These are phyloP conservation scores for Clarireedia monteithiana DNA, from an alignment of 2,329 filamentous ascomycete genomes.

Conservation along the genomic window DNA sequence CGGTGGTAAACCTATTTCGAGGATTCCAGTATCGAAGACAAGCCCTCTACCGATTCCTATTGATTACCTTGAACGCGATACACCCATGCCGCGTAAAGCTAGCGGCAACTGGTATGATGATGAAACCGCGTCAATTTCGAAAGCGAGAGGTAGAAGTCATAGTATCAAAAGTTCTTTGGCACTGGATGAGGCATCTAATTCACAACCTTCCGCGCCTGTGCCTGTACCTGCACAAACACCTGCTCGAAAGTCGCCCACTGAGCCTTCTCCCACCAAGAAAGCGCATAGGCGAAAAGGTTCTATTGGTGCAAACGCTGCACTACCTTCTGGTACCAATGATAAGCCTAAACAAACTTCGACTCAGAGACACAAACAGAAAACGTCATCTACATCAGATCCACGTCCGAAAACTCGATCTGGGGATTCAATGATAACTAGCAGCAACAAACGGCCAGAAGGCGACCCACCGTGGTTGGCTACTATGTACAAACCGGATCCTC, in stretches of 20 bases:
- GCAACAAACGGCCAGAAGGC: slow-evolving; percentile 68
- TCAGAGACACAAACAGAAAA: slow-evolving; percentile 48
- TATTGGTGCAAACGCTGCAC: slow-evolving; percentile 2
- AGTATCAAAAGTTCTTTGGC: slow-evolving; percentile 43
- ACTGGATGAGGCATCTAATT: slow-evolving; percentile 40
- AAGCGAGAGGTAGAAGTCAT: slow-evolving; percentile 61
- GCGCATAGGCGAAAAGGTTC: slow-evolving; percentile 20
- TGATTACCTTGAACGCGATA: slow-evolving; percentile 67
- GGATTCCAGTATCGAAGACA: slow-evolving; percentile 77
- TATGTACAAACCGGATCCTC: slow-evolving; percentile 92
- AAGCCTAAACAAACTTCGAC: slow-evolving; percentile 25
- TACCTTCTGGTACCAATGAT: background rate
- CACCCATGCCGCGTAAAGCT: slow-evolving; percentile 54
- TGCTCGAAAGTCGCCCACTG: slow-evolving; percentile 26
- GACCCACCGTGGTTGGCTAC: slow-evolving; percentile 93
- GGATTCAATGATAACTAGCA: slow-evolving; percentile 35
- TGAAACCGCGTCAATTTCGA: slow-evolving; percentile 49
- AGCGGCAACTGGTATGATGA: slow-evolving; percentile 46
- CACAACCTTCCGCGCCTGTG: slow-evolving; percentile 25
- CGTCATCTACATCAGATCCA: slow-evolving; percentile 42
- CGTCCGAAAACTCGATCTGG: slow-evolving; percentile 58
- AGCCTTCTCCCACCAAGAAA: slow-evolving; percentile 48
- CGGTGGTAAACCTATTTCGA: slow-evolving; percentile 59
- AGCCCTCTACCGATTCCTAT: slow-evolving; percentile 70
- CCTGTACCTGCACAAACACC: slow-evolving; percentile 34